Conservation (phyloP, 441 rosid genomes). For the Pelargonium citronellum region DNA sequence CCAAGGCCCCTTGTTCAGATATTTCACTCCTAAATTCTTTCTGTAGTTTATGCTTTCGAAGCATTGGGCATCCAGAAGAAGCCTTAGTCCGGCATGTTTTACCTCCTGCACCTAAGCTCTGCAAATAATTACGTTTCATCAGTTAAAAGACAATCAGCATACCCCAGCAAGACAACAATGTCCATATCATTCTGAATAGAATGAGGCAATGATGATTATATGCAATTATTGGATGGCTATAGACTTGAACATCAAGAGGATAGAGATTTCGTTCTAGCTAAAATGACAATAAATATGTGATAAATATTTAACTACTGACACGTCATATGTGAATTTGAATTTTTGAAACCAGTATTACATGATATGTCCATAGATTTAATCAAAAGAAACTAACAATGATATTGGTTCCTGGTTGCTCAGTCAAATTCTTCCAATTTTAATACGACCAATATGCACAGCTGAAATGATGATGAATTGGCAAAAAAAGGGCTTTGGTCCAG, state of each 20-base stretch:
- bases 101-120: conserved; percentile 59
- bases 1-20: conserved; percentile 63
- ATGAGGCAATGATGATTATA: background rate
- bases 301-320: no score
- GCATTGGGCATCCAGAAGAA: conserved; percentile 84
- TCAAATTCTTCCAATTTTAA: no score
- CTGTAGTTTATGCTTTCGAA: conserved; percentile 57
- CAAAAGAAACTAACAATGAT: no score
- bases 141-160: conserved; percentile 18
- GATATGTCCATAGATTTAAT: no score
- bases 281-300: no score
- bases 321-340: no score
- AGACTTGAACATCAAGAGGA: conserved; percentile 11
- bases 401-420: no score
- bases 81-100: conserved; percentile 43
- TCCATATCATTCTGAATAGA: background rate
- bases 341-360: no score
- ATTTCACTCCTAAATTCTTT: conserved; percentile 48
- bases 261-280: background rate
- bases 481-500: no score
- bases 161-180: background rate
- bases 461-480: no score
- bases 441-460: no score
- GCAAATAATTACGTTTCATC: conserved; percentile 24
- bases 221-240: background rate